These are phyloP conservation scores for Xylaria venustula DNA, from an alignment of 495 filamentous ascomycete species.

Conservation along the genomic window DNA sequence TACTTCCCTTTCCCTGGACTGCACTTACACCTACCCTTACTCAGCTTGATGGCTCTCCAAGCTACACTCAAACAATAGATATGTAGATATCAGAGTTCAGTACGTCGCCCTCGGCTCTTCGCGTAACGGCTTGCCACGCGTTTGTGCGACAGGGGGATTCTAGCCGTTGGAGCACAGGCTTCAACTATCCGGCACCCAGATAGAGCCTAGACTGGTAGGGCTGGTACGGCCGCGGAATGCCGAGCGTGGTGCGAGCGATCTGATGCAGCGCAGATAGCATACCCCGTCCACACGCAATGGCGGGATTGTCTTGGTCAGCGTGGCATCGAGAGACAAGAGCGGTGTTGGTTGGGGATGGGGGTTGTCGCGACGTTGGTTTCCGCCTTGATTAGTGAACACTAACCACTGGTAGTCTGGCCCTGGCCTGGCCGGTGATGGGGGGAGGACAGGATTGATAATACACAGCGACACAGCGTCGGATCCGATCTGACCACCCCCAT, in stretches of 20 bases:
- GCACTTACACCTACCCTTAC: no score
- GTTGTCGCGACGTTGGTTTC: no score
- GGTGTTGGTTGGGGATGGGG: not conserved
- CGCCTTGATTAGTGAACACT: constrained; percentile 12
- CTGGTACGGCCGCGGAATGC: not conserved
- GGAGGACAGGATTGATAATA: not conserved
- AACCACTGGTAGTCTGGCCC: no score
- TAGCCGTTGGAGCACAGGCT: not conserved
- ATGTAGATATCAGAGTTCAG: not conserved
- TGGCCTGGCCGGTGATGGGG: not conserved
- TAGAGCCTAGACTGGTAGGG: not conserved
- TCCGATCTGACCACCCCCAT: not conserved
- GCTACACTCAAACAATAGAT: no score
- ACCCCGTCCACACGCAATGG: not conserved
- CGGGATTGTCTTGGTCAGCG: not conserved
- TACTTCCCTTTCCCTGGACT: no score
- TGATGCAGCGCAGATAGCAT: not conserved
- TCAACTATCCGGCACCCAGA: not conserved
- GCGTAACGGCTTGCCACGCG: not conserved
- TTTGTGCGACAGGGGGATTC: not conserved
- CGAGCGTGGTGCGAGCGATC: not conserved
- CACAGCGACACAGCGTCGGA: not conserved
- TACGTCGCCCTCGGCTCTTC: not conserved
- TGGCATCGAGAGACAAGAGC: not conserved
- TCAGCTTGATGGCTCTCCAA: no score